A percentile compares a stretch with the other conserved stretches of the same genome.
Conservation (phyloP, 805 yeast species). For the Candida qinlingensis region DNA sequence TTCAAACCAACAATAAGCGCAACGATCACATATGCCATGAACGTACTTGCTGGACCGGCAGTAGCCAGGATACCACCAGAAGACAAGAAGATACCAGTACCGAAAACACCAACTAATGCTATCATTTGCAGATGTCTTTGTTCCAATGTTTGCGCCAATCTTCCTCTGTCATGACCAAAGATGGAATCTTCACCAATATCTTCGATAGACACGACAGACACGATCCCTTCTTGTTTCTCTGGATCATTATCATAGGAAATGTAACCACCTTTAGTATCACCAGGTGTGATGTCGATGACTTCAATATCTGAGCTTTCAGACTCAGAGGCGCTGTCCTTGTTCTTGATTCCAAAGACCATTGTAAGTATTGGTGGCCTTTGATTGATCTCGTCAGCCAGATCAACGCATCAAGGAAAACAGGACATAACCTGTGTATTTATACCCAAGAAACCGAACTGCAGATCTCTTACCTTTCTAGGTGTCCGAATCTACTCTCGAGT, state of each 20-base stretch:
- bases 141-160: constrained; percentile 12
- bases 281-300: background rate
- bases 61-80: constrained; percentile 33
- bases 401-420: no score
- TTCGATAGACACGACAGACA: background rate
- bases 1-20: constrained; percentile 34
- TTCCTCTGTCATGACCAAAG: constrained; percentile 12
- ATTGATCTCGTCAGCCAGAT: no score
- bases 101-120: constrained; percentile 41
- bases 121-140: constrained; percentile 41
- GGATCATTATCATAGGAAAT: no score
- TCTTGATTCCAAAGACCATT: no score
- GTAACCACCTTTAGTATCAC: background rate
- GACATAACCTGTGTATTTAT: no score
- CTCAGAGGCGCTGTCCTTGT: no score
- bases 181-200: constrained; percentile 3
- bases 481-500: no score
- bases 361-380: no score
- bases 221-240: no score
- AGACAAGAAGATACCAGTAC: constrained; percentile 37
- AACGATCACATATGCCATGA: constrained; percentile 29
- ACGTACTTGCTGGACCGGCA: constrained; percentile 31
- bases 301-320: background rate
- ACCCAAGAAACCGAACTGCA: no score
- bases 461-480: no score